Evolutionary conservation across 2,329 filamentous ascomycete genomes (phyloP), one percentile per base, ranked within the genome.

Genomic region (Fusarium brevicatenulatum): DNA sequence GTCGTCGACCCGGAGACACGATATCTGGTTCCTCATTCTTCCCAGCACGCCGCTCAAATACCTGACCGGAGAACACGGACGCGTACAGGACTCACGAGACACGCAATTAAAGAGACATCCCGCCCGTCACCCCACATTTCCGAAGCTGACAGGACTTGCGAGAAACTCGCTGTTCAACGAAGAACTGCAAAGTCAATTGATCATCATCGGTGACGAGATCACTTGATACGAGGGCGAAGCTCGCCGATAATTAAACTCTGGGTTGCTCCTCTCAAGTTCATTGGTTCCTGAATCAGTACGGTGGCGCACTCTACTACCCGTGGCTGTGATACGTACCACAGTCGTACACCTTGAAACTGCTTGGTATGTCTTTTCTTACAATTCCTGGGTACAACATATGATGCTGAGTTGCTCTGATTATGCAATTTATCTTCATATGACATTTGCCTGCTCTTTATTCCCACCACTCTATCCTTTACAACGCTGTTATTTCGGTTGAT

Each of bases 281-380:
- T 76, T 74, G 68, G 73, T 65, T 68, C 62, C 55, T 57, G 34
- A 58, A 70, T 71, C 65, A 78, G 72, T 76, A 58, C 71, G 58
- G 76, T 78, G 76, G 76, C 69, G 68, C 68, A 36, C 32, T 57
- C 62, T 42, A 40, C 68, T 72, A 67, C 75, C 68, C 59, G 74
- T 65, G 58, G 59, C 58, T 50, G 74, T 63, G 65, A 74, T 78
- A 77, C 76, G 69, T 72, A 66, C 72, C 62, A 53, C 53, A 37
- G 59, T 60, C 40, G 49, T 62, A 66, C 74, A 46, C 44, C 46
- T 64, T 65, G 52, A 64, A 70, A 54, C 52, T 23, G 43, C 60
- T 39, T 62, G 68, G 71, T 73, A 73, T 57, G 71, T 52, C 55
- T 57, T 62, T 66, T 54, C 23, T 63, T 46, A 34, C 53, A 56